Evolutionary conservation across 129 eudicot species (phyloP), one percentile per base, ranked within the genome.

Genomic region (Artemisia tridentata): DNA sequence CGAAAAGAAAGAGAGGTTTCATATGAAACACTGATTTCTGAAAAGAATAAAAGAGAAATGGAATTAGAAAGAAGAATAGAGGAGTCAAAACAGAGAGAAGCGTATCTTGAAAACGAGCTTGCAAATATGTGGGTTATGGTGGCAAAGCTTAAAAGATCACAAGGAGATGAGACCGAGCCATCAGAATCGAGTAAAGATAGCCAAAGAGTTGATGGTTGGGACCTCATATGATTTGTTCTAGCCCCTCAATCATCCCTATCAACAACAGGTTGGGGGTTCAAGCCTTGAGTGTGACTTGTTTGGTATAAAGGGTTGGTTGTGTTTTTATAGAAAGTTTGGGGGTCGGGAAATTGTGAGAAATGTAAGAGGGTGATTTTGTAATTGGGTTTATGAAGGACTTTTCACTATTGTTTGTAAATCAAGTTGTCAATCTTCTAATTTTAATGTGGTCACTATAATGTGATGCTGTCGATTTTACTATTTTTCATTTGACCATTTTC

Each of bases 121-220:
- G 97, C 99, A 31, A 93, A 90, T 74, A 93, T 93, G 99, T 93
- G 99, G 99, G 89, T 93, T 52, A 90, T 89, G 63, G 93, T 93
- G 73, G 97, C 97, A 3, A 93, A 90, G 79, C 82, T 90, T 14
- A 93, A 90, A 68, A 82, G 80, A 75, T 81, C 96, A 29, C 97
- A 85, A 64, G 97, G 72, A 54, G 72, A 69, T 1, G 96, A 89
- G 47, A 63, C 82, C n/a, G 86, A 85, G 55, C 73, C 70, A 66
- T 78, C 87, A 12, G 96, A 88, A 62, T 69, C 73, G 29, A 70
- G 76, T 51, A 81, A 77, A 72, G 88, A 80, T 19, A 65, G 56
- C 67, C 72, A 9, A 78, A 49, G 76, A 72, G 67, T 58, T 71
- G 76, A 72, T 59, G 68, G 76, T 23, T 72, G 76, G 63, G 75